Evolutionary conservation across 306 rosid genomes (phyloP).

Genomic region (Sicyos edulis): DNA sequence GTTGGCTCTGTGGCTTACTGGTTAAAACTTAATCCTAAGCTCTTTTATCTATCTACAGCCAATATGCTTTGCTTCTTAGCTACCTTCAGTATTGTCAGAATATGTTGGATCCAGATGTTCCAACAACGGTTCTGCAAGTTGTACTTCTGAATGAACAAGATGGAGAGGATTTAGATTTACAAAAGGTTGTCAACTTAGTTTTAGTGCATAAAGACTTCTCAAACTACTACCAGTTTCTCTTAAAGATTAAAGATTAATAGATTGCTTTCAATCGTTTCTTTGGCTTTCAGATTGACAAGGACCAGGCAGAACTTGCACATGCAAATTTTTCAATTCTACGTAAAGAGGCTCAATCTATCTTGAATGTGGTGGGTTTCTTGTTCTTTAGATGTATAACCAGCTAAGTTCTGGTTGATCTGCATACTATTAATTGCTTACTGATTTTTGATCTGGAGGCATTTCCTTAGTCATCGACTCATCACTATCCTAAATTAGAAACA

Average conservation of each 20-base stretch:
- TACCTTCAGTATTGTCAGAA: conserved; percentile 92
- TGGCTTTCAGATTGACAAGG: conserved; percentile 68
- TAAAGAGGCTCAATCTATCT: conserved; percentile 78
- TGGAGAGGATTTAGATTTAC: conserved; percentile 77
- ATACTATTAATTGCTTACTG: background rate
- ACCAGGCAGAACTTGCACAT: conserved; percentile 75
- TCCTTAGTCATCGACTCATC: background rate
- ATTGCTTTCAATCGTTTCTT: conserved; percentile 11
- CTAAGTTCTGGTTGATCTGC: background rate
- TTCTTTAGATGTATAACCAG: background rate
- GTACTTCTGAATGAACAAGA: conserved; percentile 75
- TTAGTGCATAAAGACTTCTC: conserved; percentile 6
- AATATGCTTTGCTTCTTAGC: conserved; percentile 90
- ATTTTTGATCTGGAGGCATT: background rate
- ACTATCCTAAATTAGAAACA: background rate
- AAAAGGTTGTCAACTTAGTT: conserved; percentile 48
- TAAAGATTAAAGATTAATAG: background rate
- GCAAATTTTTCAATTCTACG: conserved; percentile 81
- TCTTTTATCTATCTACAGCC: conserved; percentile 47
- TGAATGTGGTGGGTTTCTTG: conserved; percentile 62
- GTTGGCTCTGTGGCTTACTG: conserved; percentile 24
- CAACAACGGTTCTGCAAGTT: conserved; percentile 74
- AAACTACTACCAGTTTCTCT: conserved; percentile 6
- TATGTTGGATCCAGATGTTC: conserved; percentile 85
- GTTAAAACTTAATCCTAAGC: conserved; percentile 36